Conservation (phyloP, 2,329 filamentous ascomycete species). For the Diaporthe nobilis region DNA sequence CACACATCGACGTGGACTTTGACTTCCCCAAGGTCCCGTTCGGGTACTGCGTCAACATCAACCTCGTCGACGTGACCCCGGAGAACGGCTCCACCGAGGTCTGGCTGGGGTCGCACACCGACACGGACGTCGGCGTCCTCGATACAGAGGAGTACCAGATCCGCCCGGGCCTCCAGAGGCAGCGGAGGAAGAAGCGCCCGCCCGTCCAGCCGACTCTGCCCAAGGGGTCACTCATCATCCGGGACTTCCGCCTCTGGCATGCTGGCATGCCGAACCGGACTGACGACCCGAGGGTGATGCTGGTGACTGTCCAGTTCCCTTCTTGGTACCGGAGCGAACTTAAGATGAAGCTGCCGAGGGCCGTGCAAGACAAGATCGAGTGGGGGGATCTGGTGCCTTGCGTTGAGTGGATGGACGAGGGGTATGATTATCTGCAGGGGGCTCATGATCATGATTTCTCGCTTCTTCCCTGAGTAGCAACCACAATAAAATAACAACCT, state of each 20-base stretch:
- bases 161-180: slow-evolving; percentile 50
- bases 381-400: slow-evolving; percentile 52
- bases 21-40: slow-evolving; percentile 64
- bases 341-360: slow-evolving; percentile 50
- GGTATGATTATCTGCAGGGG: slow-evolving; percentile 54
- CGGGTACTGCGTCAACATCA: slow-evolving; percentile 62
- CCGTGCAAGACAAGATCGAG: slow-evolving; percentile 49
- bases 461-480: slow-evolving; percentile 43
- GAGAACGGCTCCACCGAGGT: slow-evolving; percentile 65
- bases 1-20: slow-evolving; percentile 59
- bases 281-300: slow-evolving; percentile 60
- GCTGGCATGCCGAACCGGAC: slow-evolving; percentile 63
- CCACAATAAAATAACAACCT: background rate
- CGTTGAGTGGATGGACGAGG: slow-evolving; percentile 54
- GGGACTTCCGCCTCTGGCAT: slow-evolving; percentile 65
- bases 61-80: slow-evolving; percentile 59
- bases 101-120: slow-evolving; percentile 64
- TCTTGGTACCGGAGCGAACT: slow-evolving; percentile 54
- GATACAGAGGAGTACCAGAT: slow-evolving; percentile 47
- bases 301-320: slow-evolving; percentile 54
- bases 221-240: slow-evolving; percentile 60
- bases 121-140: slow-evolving; percentile 51
- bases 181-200: slow-evolving; percentile 50
- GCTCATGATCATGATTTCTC: slow-evolving; percentile 54
- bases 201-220: slow-evolving; percentile 57